These are phyloP conservation scores for Aspergillus terreus DNA, from an alignment of 2,329 filamentous ascomycete species.

Conservation along the genomic window DNA sequence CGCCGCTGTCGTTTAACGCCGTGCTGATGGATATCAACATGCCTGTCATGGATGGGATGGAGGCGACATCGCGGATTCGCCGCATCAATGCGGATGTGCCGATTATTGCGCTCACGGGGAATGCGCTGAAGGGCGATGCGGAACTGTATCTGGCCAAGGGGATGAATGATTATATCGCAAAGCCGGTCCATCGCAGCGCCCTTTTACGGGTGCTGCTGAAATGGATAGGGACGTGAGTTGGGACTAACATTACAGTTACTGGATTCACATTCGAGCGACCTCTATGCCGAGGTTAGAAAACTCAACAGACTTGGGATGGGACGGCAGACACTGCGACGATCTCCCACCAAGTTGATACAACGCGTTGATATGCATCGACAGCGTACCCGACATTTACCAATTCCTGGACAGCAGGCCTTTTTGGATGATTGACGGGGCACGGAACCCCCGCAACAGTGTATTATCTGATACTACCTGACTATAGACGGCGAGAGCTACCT, in stretches of 20 bases:
- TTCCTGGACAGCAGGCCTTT: neutral
- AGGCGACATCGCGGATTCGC: conserved; percentile 86
- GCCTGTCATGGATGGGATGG: conserved; percentile 96
- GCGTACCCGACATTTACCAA: neutral
- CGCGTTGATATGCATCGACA: no score
- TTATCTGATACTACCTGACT: no score
- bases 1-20: conserved; percentile 65
- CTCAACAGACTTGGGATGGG: no score
- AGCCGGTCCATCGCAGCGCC: conserved; percentile 86
- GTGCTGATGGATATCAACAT: conserved; percentile 98
- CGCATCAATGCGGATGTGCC: conserved; percentile 86
- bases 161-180: conserved; percentile 96
- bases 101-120: conserved; percentile 88
- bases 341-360: no score
- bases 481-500: no score
- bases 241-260: neutral
- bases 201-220: conserved; percentile 55
- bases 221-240: neutral
- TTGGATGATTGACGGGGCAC: no score
- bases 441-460: no score
- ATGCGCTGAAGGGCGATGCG: conserved; percentile 92
- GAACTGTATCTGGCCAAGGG: conserved; percentile 94
- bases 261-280: neutral
- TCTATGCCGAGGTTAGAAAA: no score
- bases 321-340: neutral